Evolutionary conservation across 176 grass and related monocot genomes (phyloP), one percentile per base, ranked within the genome.

Genomic region (Luzula sylvatica): DNA sequence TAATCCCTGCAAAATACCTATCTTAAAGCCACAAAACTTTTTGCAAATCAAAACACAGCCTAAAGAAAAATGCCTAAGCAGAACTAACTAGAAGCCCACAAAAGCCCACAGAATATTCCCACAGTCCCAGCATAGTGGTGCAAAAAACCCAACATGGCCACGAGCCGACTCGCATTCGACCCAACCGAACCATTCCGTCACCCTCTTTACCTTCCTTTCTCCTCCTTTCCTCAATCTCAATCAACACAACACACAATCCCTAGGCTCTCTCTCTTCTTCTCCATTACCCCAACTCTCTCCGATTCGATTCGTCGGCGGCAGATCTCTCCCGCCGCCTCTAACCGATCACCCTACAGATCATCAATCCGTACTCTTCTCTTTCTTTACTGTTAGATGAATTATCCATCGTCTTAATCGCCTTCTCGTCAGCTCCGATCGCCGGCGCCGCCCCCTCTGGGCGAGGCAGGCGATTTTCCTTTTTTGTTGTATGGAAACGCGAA

Each of bases 401-500:
- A 64, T 64, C 60, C 8, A 12, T 15, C 20, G 3, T 15, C 47
- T 35, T 64, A 64, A 47, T 32, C 46, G 26, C 9, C 23, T 26
- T 15, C 19, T 15, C 68, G 11, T 20, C 42, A 17, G 46, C 27
- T 58, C 49, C 47, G 30, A 35, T 35, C 55, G 23, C 50, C 44
- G 48, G 14, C 50, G 39, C n/a, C 70, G 42, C 61, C 62, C 29
- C 75, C 61, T 67, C 6, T 11, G 21, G 75, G 61, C 68, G 75
- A 78, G 58, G 66, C 57, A 65, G 75, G 50, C n/a, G 54, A 48
- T 38, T 70, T 55, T 52, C 11, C 16, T 22, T 19, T 35, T 23
- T 49, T 54, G 61, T 80, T 86, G 87, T 86, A 94, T 94, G 87
- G 87, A 94, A 94, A 94, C 87, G 70, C 81, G 87, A 52, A 94